Evolutionary conservation across 1,139 yeast genomes (phyloP).

Genomic region (Saccharomyces hybrid): DNA sequence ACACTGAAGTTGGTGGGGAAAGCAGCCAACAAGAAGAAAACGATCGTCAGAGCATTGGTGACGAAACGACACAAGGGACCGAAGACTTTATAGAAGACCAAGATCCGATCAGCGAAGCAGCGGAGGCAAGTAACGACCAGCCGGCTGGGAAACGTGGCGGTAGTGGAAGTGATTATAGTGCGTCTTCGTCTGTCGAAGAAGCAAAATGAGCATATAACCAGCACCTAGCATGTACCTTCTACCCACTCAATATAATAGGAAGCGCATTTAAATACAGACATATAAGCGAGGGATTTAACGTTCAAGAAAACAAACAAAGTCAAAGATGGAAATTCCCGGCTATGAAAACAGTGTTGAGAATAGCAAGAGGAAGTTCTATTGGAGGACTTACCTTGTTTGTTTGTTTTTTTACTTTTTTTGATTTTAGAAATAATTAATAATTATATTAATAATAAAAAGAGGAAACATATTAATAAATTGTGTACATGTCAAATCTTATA

Average conservation of each 20-base stretch:
- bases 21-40: not conserved
- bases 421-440: not conserved
- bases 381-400: not conserved
- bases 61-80: not conserved
- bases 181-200: not conserved
- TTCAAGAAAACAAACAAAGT: not conserved
- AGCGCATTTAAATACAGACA: not conserved
- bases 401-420: not conserved
- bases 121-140: not conserved
- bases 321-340: not conserved
- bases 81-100: not conserved
- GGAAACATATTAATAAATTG: slow-evolving; percentile 5
- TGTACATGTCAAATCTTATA: slow-evolving; percentile 2
- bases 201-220: not conserved
- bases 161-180: not conserved
- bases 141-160: not conserved
- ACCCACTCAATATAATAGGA: not conserved
- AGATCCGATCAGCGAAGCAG: not conserved
- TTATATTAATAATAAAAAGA: slow-evolving; percentile 1
- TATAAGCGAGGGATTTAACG: not conserved
- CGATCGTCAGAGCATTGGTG: not conserved
- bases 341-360: not conserved
- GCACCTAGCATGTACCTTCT: not conserved
- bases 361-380: not conserved
- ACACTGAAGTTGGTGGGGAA: not conserved